Conservation (phyloP, 1,139 yeast genomes). For the Sugiyamaella paludigena region DNA sequence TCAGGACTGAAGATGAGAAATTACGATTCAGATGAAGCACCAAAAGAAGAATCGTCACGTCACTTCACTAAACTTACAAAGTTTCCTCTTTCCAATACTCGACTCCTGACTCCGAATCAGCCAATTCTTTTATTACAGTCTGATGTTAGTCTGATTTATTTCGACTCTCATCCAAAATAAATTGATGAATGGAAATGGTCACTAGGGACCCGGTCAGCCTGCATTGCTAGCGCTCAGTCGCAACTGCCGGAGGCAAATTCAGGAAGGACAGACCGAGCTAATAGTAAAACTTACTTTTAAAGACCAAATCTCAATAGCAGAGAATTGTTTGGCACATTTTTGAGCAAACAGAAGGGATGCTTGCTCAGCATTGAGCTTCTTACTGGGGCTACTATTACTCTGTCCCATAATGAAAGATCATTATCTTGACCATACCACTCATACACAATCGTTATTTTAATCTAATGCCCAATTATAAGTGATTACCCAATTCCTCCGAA, state of each 20-base stretch:
- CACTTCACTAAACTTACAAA: slow-evolving; percentile 23
- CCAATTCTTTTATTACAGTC: slow-evolving; percentile 30
- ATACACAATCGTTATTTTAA: too few species aligned
- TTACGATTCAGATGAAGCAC: neutral
- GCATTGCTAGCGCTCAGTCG: neutral
- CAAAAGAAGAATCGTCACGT: neutral
- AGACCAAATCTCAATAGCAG: slow-evolving; percentile 43
- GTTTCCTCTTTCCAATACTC: slow-evolving; percentile 35
- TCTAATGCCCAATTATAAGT: too few species aligned
- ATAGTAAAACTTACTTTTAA: slow-evolving; percentile 31
- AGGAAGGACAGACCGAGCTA: too few species aligned
- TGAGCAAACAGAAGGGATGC: slow-evolving; percentile 38
- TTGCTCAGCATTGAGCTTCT: slow-evolving; percentile 32
- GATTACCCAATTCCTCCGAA: too few species aligned
- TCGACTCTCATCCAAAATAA: neutral
- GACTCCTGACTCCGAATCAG: slow-evolving; percentile 32
- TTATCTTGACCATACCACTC: too few species aligned
- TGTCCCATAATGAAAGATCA: slow-evolving; percentile 16
- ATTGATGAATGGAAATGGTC: too few species aligned
- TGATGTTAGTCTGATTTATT: slow-evolving; percentile 8
- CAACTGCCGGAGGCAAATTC: neutral
- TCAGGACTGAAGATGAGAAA: too few species aligned
- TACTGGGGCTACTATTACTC: slow-evolving; percentile 7
- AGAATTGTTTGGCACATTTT: slow-evolving; percentile 39
- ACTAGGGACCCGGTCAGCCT: neutral